Evolutionary conservation across 345 rosid species (phyloP).

Genomic region (Dovyalis caffra): DNA sequence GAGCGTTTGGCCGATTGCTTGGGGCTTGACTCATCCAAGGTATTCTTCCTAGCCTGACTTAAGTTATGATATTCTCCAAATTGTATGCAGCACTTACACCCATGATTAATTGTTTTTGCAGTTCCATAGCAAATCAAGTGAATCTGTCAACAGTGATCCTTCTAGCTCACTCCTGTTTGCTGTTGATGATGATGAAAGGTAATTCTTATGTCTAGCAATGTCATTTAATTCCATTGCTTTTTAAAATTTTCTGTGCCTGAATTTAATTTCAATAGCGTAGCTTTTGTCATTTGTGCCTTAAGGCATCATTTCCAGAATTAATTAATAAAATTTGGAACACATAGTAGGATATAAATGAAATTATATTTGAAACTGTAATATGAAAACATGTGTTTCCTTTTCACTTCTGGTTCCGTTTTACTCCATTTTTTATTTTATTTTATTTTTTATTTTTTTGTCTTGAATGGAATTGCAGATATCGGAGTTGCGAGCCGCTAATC

Average conservation of each 20-base stretch:
- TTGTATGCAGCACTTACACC: not conserved
- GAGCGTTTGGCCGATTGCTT: constrained; percentile 92
- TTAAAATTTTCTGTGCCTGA: not conserved
- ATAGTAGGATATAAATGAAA: not conserved
- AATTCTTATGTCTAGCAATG: constrained; percentile 14
- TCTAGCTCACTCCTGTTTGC: constrained; percentile 58
- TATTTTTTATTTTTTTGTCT: too few relatives aligned
- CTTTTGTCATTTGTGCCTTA: not conserved
- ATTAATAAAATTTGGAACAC: not conserved
- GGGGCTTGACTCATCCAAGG: constrained; percentile 97
- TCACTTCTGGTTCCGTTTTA: not conserved
- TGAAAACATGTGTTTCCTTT: not conserved
- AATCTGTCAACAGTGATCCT: constrained; percentile 45
- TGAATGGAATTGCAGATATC: constrained; percentile 52
- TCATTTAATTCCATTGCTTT: not conserved
- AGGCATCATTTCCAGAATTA: not conserved
- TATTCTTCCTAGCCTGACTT: constrained; percentile 25
- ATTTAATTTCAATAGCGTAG: not conserved
- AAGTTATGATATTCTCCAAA: not conserved
- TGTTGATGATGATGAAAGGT: constrained; percentile 79
- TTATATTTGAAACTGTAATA: not conserved
- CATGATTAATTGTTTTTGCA: constrained; percentile 27
- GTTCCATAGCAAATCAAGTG: constrained; percentile 69
- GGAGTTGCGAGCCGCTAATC: constrained; percentile 68
- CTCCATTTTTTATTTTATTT: too few relatives aligned